Evolutionary conservation across 306 rosid genomes (phyloP).

Genomic region (Myrica gale): DNA sequence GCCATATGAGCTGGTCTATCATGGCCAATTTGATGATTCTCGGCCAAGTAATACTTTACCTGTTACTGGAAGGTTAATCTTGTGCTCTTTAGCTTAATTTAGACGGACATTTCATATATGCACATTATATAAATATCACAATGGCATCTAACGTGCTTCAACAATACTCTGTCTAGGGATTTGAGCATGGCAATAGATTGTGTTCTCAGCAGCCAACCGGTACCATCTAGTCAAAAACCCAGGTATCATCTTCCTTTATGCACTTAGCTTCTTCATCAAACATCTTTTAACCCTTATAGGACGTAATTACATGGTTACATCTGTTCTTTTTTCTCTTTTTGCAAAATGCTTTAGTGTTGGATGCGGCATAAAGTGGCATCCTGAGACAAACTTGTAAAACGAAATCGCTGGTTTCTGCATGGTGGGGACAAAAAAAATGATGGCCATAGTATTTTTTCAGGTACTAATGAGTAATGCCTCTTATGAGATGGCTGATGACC

Average conservation of each 20-base stretch:
- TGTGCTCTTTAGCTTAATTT: slow-evolving; percentile 17
- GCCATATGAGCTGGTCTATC: slow-evolving; percentile 93
- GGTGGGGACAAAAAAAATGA: slow-evolving; percentile 23
- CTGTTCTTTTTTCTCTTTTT: slow-evolving; percentile 17
- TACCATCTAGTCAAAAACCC: slow-evolving; percentile 61
- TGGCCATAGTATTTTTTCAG: slow-evolving; percentile 22
- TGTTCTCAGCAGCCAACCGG: slow-evolving; percentile 81
- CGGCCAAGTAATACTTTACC: slow-evolving; percentile 71
- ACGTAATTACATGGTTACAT: slow-evolving; percentile 20
- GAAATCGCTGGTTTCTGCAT: slow-evolving; percentile 21
- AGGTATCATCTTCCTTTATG: slow-evolving; percentile 41
- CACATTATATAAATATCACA: slow-evolving; percentile 17
- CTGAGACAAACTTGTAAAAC: slow-evolving; percentile 38
- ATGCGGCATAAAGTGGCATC: slow-evolving; percentile 99
- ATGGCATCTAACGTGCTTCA: slow-evolving; percentile 26
- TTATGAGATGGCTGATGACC: slow-evolving; percentile 14
- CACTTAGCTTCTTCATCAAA: slow-evolving; percentile 13
- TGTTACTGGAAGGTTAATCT: slow-evolving; percentile 83
- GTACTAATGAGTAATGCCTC: slow-evolving; percentile 18
- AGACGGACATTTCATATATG: background rate
- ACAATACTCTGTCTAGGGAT: slow-evolving; percentile 46
- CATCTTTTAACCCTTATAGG: slow-evolving; percentile 4
- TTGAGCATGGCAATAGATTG: slow-evolving; percentile 79
- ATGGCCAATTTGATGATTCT: slow-evolving; percentile 94
- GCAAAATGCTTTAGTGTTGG: slow-evolving; percentile 57